Evolutionary conservation across 2,329 filamentous ascomycete species (phyloP).

Genomic region (Trichoderma harzianum): DNA sequence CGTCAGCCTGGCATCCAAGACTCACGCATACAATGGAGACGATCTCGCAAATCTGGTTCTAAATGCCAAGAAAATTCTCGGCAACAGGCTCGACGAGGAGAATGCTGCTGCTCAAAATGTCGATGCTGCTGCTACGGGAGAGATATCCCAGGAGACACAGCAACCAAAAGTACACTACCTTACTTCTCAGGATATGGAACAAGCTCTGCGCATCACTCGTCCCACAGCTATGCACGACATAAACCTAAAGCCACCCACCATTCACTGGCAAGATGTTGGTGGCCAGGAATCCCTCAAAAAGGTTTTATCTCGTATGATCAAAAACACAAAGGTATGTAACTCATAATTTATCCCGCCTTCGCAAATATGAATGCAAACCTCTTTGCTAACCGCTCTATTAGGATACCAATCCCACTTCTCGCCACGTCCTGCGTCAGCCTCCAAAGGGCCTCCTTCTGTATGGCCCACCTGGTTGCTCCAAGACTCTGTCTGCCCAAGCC

Average conservation of each 20-base stretch:
- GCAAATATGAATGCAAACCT: neutral
- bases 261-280: constrained; percentile 84
- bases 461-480: constrained; percentile 90
- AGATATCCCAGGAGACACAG: neutral
- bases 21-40: constrained; percentile 81
- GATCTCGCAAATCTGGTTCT: constrained; percentile 66
- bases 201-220: constrained; percentile 65
- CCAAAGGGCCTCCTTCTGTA: constrained; percentile 86
- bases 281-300: constrained; percentile 75
- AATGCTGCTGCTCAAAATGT: neutral
- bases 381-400: neutral
- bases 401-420: constrained; percentile 32
- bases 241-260: constrained; percentile 80
- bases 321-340: constrained; percentile 34
- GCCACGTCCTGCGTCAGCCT: constrained; percentile 47
- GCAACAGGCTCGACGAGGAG: constrained; percentile 25
- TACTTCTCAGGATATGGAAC: constrained; percentile 53
- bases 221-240: constrained; percentile 88
- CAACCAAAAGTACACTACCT: constrained; percentile 30
- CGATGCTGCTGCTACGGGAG: constrained; percentile 1
- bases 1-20: constrained; percentile 63
- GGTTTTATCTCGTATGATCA: constrained; percentile 51
- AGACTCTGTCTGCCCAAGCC: constrained; percentile 88
- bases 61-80: constrained; percentile 30
- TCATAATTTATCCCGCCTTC: neutral